phyloP scores from a whole-genome alignment of 257 asterid species.

The Nicotiana tabacum region DNA sequence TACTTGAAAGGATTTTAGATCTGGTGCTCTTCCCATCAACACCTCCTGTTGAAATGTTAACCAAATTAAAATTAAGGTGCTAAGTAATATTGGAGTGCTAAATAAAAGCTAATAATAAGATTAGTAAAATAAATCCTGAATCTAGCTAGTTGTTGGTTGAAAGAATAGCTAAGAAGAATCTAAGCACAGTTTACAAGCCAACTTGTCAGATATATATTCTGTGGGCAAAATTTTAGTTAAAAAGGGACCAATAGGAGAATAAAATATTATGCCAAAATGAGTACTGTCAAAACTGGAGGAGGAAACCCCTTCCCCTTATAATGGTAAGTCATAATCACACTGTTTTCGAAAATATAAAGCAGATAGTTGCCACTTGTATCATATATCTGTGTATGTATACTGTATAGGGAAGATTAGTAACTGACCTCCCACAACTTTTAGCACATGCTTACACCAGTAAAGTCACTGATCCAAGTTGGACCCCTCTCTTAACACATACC shows the following conservation, averaged over 20 bases:
- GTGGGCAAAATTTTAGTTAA: background rate
- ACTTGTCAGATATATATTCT: background rate
- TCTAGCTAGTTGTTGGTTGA: no score
- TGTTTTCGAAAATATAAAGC: slow-evolving; percentile 5
- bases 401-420: slow-evolving; percentile 13
- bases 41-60: slow-evolving; percentile 49
- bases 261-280: no score
- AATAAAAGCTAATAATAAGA: no score
- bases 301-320: background rate
- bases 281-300: background rate
- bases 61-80: no score
- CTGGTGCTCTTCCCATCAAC: slow-evolving; percentile 62
- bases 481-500: background rate
- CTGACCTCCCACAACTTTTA: slow-evolving; percentile 24
- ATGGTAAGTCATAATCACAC: slow-evolving; percentile 24
- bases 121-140: no score
- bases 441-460: slow-evolving; percentile 39
- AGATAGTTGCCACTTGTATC: slow-evolving; percentile 1
- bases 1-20: slow-evolving; percentile 51
- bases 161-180: background rate
- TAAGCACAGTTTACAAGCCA: background rate
- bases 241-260: background rate
- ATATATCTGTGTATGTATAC: background rate
- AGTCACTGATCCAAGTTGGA: slow-evolving; percentile 4
- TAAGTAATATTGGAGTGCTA: no score